Percentiles rank a stretch among this genome's conserved stretches.
Conservation (phyloP, 768 basidiomycete species). For the Amanita muscaria region DNA sequence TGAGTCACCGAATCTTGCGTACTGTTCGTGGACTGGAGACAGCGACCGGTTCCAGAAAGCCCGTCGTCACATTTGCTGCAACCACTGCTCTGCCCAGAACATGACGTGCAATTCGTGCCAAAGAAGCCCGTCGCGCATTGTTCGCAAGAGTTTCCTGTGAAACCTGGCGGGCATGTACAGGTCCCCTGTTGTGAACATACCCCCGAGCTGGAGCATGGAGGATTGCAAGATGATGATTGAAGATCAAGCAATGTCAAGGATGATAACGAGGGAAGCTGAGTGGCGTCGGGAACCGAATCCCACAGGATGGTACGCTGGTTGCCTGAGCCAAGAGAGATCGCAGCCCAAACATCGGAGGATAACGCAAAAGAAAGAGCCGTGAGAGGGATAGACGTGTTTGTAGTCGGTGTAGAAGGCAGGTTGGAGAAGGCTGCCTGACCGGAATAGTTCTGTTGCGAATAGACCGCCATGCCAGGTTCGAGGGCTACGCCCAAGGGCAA, state of each 20-base stretch:
- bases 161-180: conserved; percentile 67
- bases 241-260: conserved; percentile 56
- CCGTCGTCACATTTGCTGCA: conserved; percentile 75
- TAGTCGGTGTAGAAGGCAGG: conserved; percentile 41
- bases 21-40: conserved; percentile 42
- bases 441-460: conserved; percentile 51
- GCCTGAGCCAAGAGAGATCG: conserved; percentile 39
- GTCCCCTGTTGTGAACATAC: conserved; percentile 62
- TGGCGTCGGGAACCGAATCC: conserved; percentile 69
- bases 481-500: conserved; percentile 60
- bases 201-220: conserved; percentile 65
- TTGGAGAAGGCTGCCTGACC: conserved; percentile 53
- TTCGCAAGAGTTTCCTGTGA: conserved; percentile 75
- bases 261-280: conserved; percentile 51
- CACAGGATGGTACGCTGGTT: conserved; percentile 61
- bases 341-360: conserved; percentile 61
- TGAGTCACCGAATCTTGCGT: conserved; percentile 44
- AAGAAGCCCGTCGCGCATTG: conserved; percentile 68
- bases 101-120: conserved; percentile 61
- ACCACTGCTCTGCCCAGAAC: conserved; percentile 37
- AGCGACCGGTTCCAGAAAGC: conserved; percentile 67
- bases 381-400: conserved; percentile 42
- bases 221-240: conserved; percentile 67
- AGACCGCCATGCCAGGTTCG: conserved; percentile 57
- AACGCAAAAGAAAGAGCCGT: conserved; percentile 52